Evolutionary conservation across 768 basidiomycete species (phyloP).

Genomic region (Krasilnikovozyma curviuscula): DNA sequence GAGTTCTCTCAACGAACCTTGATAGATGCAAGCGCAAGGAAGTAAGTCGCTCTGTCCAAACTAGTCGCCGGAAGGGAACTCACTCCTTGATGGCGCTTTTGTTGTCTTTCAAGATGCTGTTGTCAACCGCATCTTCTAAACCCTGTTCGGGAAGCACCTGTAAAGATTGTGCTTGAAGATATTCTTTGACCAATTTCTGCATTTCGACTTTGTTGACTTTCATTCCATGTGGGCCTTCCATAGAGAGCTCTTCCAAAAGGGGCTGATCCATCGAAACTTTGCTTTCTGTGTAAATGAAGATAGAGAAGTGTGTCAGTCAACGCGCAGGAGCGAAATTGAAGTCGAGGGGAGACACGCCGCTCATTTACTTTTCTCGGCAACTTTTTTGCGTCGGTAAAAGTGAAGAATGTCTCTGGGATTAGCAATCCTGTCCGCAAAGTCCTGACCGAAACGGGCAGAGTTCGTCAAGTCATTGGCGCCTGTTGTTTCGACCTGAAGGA

Average conservation of each 20-base stretch:
- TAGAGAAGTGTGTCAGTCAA: not conserved
- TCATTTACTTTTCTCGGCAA: slow-evolving; percentile 25
- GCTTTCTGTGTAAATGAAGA: slow-evolving; percentile 7
- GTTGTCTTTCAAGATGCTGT: slow-evolving; percentile 95
- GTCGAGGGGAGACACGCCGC: not conserved
- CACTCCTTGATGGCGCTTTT: slow-evolving; percentile 74
- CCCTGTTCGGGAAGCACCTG: slow-evolving; percentile 75
- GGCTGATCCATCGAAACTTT: slow-evolving; percentile 59
- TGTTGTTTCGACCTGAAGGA: slow-evolving; percentile 64
- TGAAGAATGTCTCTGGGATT: slow-evolving; percentile 86
- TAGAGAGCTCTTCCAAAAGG: slow-evolving; percentile 39
- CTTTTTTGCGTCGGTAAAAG: slow-evolving; percentile 66
- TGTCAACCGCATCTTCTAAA: slow-evolving; percentile 83
- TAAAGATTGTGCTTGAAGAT: slow-evolving; percentile 75
- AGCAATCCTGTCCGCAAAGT: slow-evolving; percentile 73
- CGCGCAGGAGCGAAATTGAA: not conserved
- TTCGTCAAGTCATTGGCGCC: slow-evolving; percentile 82
- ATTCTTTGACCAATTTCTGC: slow-evolving; percentile 75
- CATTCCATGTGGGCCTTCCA: no score
- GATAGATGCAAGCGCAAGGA: not conserved
- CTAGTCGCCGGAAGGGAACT: slow-evolving; percentile 22
- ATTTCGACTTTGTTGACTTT: slow-evolving; percentile 60
- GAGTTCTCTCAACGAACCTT: slow-evolving; percentile 3
- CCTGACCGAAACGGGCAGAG: slow-evolving; percentile 88
- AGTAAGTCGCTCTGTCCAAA: not conserved